These are phyloP conservation scores for Arachis monticola DNA, from an alignment of 331 rosid species.

Conservation along the genomic window DNA sequence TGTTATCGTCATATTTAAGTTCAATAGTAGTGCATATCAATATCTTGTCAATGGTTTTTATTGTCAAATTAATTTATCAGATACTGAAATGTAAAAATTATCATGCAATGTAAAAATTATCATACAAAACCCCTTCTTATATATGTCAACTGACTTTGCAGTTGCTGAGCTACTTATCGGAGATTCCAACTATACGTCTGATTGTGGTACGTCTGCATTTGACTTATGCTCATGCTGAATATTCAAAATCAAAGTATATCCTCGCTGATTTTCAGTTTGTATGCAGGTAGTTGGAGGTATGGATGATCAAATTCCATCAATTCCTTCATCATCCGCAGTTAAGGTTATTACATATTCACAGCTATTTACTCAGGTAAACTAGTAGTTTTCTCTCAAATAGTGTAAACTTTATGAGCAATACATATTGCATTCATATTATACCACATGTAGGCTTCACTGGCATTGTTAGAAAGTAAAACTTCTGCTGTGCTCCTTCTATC, in stretches of 20 bases:
- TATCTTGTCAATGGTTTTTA: background rate
- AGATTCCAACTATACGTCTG: slow-evolving; percentile 81
- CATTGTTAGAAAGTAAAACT: slow-evolving; percentile 31
- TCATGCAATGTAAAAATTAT: background rate
- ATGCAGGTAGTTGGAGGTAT: slow-evolving; percentile 88
- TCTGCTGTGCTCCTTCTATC: slow-evolving; percentile 32
- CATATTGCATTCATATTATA: slow-evolving; percentile 20
- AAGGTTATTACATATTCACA: slow-evolving; percentile 75
- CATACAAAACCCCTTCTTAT: background rate
- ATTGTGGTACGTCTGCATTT: slow-evolving; percentile 85
- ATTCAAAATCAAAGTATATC: slow-evolving; percentile 21
- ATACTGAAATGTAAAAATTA: background rate
- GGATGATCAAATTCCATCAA: slow-evolving; percentile 83
- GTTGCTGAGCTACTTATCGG: slow-evolving; percentile 87
- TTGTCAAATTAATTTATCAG: background rate
- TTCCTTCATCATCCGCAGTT: slow-evolving; percentile 80
- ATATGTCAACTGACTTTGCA: slow-evolving; percentile 49
- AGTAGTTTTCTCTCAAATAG: slow-evolving; percentile 33
- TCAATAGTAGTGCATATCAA: background rate
- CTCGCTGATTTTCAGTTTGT: slow-evolving; percentile 33
- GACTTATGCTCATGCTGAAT: slow-evolving; percentile 35
- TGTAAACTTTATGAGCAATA: slow-evolving; percentile 35
- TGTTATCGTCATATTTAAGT: background rate
- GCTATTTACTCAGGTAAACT: slow-evolving; percentile 76
- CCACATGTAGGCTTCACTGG: slow-evolving; percentile 8